Conservation (phyloP, 345 rosid species). For the Garcia nutans region DNA sequence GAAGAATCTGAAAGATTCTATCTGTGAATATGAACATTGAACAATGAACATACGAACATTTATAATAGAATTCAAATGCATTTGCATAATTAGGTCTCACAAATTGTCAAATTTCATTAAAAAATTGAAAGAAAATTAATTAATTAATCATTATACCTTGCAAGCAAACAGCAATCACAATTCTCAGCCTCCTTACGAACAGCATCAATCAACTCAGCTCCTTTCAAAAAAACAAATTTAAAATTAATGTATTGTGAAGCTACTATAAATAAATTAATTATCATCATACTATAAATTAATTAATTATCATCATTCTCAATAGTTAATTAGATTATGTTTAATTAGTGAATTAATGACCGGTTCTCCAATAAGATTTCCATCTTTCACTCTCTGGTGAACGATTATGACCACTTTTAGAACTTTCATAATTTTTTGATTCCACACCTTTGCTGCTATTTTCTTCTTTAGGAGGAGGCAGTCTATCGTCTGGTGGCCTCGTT, state of each 20-base stretch:
- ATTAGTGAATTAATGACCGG: no score
- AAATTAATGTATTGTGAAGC: no score
- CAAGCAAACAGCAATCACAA: conserved; percentile 94
- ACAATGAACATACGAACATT: no score
- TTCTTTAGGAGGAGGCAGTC: conserved; percentile 41
- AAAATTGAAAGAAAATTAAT: conserved; percentile 17
- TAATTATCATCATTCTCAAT: no score
- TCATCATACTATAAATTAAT: no score
- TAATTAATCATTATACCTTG: no score
- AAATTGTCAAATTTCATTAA: no score
- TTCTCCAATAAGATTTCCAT: no score
- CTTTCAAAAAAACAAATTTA: no score
- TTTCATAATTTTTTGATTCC: conserved; percentile 19
- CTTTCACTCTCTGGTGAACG: no score
- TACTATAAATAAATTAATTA: no score
- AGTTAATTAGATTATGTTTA: no score
- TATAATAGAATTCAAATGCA: background rate
- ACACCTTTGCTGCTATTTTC: conserved; percentile 30
- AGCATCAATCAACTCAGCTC: conserved; percentile 88
- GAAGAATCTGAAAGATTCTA: background rate
- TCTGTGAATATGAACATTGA: background rate
- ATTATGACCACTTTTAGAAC: conserved; percentile 24
- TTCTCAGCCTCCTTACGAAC: conserved; percentile 98
- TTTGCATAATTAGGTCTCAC: conserved; percentile 5
- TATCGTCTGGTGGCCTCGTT: conserved; percentile 52